phyloP scores from a whole-genome alignment of 495 filamentous ascomycete species.

The Aspergillus affinis region DNA sequence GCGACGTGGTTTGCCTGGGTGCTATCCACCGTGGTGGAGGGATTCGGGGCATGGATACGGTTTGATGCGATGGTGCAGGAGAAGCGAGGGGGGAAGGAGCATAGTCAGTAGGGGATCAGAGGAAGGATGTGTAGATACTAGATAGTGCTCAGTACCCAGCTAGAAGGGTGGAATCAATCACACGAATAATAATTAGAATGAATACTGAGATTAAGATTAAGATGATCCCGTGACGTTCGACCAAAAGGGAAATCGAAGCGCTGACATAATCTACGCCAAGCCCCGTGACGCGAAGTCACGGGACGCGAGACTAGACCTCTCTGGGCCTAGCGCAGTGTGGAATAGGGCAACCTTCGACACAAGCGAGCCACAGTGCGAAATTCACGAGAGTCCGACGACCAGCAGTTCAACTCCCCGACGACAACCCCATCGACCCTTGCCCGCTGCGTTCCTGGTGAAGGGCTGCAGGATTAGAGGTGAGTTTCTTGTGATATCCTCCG shows the following conservation, averaged over 20 bases:
- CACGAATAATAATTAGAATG: too few relatives aligned
- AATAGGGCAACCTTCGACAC: slow-evolving; percentile 43
- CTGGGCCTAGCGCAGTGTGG: slow-evolving; percentile 26
- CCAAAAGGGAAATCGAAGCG: too few relatives aligned
- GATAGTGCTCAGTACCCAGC: not conserved
- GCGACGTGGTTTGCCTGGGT: slow-evolving; percentile 64
- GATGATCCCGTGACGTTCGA: too few relatives aligned
- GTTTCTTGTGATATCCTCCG: slow-evolving; percentile 25
- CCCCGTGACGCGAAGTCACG: slow-evolving; percentile 20
- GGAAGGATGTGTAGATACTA: not conserved
- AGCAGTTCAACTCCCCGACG: slow-evolving; percentile 36
- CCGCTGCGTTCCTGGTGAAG: slow-evolving; percentile 51
- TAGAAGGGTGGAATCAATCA: not conserved
- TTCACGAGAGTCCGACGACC: slow-evolving; percentile 45
- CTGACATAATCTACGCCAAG: slow-evolving; percentile 3
- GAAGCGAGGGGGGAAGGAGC: slow-evolving; percentile 47
- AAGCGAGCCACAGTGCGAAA: slow-evolving; percentile 52
- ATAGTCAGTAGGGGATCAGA: slow-evolving; percentile 20
- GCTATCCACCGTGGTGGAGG: slow-evolving; percentile 58
- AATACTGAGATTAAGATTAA: too few relatives aligned
- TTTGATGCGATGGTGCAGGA: slow-evolving; percentile 56
- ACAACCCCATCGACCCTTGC: slow-evolving; percentile 46
- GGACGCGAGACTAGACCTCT: slow-evolving; percentile 16
- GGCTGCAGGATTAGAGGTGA: slow-evolving; percentile 51
- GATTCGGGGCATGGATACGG: slow-evolving; percentile 50